A percentile compares a stretch with the other conserved stretches of the same genome.
These are phyloP conservation scores for Aureobasidium sp. DNA, from an alignment of 2,329 filamentous ascomycete species.

Conservation along the genomic window DNA sequence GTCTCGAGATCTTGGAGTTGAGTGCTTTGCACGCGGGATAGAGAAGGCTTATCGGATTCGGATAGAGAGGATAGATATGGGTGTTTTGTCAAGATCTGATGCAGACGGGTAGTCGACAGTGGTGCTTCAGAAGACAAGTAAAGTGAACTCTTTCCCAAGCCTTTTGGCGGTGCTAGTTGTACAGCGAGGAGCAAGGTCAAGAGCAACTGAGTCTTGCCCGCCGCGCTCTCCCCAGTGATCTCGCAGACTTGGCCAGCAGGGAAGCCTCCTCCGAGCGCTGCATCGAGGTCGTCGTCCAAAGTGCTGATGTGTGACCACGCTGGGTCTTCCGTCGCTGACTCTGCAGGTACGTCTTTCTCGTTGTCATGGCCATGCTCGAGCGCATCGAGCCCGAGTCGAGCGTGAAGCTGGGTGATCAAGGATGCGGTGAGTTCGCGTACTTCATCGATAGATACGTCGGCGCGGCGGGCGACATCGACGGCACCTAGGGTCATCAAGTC, in stretches of 20 bases:
- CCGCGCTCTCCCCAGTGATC: constrained; percentile 84
- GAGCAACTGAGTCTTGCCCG: constrained; percentile 91
- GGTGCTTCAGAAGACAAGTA: constrained; percentile 93
- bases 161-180: constrained; percentile 69
- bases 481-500: constrained; percentile 82
- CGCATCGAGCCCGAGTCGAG: constrained; percentile 44
- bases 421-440: constrained; percentile 65
- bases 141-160: constrained; percentile 65
- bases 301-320: constrained; percentile 65
- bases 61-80: constrained; percentile 48
- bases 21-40: constrained; percentile 72
- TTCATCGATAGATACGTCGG: constrained; percentile 72
- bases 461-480: constrained; percentile 76
- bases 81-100: constrained; percentile 67
- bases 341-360: background rate
- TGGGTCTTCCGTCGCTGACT: constrained; percentile 20
- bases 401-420: constrained; percentile 60
- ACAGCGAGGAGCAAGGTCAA: constrained; percentile 75
- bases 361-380: background rate
- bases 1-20: constrained; percentile 83
- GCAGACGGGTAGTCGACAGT: constrained; percentile 71
- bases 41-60: constrained; percentile 48
- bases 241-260: constrained; percentile 78
- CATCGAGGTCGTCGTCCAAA: constrained; percentile 66
- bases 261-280: constrained; percentile 67